phyloP scores from a whole-genome alignment of 345 rosid genomes.

The Citrus maxima region DNA sequence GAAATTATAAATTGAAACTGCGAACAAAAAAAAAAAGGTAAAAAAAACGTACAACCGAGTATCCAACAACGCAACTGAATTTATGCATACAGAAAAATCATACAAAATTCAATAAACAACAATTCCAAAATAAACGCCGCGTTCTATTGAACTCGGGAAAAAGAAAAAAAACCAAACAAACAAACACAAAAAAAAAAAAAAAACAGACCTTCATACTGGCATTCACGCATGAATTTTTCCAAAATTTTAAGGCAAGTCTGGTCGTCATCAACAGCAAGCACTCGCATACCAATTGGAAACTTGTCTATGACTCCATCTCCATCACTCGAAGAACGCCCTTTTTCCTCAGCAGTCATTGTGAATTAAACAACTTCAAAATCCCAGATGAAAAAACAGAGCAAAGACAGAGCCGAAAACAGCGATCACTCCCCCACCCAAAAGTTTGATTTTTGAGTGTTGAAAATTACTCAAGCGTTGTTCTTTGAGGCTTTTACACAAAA shows the following conservation, averaged over 20 bases:
- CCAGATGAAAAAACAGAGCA: constrained; percentile 18
- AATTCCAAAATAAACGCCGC: background rate
- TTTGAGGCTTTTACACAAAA: constrained; percentile 16
- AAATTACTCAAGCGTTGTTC: background rate
- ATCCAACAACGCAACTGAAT: background rate
- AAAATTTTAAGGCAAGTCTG: constrained; percentile 54
- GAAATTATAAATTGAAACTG: background rate
- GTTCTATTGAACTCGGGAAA: background rate
- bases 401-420: constrained; percentile 6
- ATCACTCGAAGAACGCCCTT: constrained; percentile 12
- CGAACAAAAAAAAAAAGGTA: background rate
- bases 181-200: background rate
- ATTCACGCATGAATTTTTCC: constrained; percentile 50
- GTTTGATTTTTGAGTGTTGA: background rate
- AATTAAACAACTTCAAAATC: constrained; percentile 11
- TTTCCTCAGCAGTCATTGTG: constrained; percentile 39
- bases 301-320: constrained; percentile 29
- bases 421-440: background rate
- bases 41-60: background rate
- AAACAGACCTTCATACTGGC: constrained; percentile 58
- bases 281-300: constrained; percentile 59
- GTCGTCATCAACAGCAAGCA: constrained; percentile 71
- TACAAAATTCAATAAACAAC: background rate
- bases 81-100: background rate
- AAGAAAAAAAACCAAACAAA: background rate